Base-by-base conservation (phyloP, 1,284 basidiomycete genomes). In the Apiotrichum porosum region DNA sequence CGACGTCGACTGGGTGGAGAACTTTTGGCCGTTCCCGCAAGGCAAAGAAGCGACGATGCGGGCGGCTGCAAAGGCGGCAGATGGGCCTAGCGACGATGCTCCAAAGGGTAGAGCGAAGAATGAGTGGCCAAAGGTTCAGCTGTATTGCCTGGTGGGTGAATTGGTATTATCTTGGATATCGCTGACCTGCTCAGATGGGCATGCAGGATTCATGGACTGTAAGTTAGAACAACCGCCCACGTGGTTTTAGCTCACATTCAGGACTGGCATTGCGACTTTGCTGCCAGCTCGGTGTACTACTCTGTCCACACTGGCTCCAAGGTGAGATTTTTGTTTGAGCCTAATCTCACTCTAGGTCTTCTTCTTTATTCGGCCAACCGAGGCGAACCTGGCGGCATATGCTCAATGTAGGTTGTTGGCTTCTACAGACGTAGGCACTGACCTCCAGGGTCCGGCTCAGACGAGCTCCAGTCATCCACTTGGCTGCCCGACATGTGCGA, bases 261-360 rank as follows among this genome's bases (percentile, higher is more conserved):
- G 81, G 91, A 95, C 65, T 95, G 91, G 93, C 92, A 97, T 66
- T 78, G 95, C 52, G 93, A 97, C 72, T 95, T 97, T 69, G 92
- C 92, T 15, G 92, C 89, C 1, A 91, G 87, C 9, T 93, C 89
- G 1, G 91, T 95, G 10, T 95, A 93, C 71, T 95, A 95, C 65
- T 88, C 92, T 58, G 84, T 95, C 51, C 77, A 92, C 45, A 79
- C 78, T 33, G 89, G 89, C 21, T 80, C 82, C 23, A 92, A 93
- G 78, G 88, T 88, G 12, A n/a, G n/a, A n/a, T n/a, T n/a, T n/a
- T n/a, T n/a, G n/a, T n/a, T n/a, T n/a, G n/a, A n/a, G n/a, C n/a
- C n/a, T n/a, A n/a, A n/a, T n/a, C n/a, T n/a, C n/a, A n/a, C n/a
- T n/a, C n/a, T n/a, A n/a, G n/a, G n/a, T n/a, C n/a, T 98, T 98